phyloP scores from a whole-genome alignment of 2,329 filamentous ascomycete species.

The Aspergillus novofumigatus region DNA sequence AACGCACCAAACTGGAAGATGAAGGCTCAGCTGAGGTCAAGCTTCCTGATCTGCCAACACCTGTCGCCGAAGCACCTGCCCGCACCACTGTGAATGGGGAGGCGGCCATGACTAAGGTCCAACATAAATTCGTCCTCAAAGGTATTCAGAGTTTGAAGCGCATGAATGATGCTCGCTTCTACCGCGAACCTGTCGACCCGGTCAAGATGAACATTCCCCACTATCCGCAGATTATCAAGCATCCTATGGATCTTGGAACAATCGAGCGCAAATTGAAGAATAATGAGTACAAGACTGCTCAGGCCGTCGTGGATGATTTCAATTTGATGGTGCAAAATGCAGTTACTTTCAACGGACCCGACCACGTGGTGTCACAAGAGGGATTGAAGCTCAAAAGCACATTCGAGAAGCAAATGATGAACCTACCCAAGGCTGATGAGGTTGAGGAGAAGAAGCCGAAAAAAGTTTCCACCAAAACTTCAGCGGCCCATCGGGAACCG shows the following conservation, averaged over 20 bases:
- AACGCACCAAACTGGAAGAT: slow-evolving; percentile 72
- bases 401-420: slow-evolving; percentile 58
- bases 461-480: slow-evolving; percentile 40
- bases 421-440: slow-evolving; percentile 53
- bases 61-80: slow-evolving; percentile 24
- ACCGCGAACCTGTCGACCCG: slow-evolving; percentile 71
- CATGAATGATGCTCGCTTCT: slow-evolving; percentile 72
- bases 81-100: slow-evolving; percentile 13
- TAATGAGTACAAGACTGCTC: slow-evolving; percentile 64
- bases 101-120: slow-evolving; percentile 37
- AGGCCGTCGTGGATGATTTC: slow-evolving; percentile 70
- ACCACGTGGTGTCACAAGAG: slow-evolving; percentile 68
- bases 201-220: slow-evolving; percentile 72
- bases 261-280: slow-evolving; percentile 78
- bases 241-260: slow-evolving; percentile 78
- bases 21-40: slow-evolving; percentile 45
- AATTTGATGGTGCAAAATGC: slow-evolving; percentile 76
- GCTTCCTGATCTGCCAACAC: slow-evolving; percentile 40
- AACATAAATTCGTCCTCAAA: slow-evolving; percentile 41
- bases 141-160: slow-evolving; percentile 63
- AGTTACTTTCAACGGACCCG: slow-evolving; percentile 72
- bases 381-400: slow-evolving; percentile 59
- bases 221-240: slow-evolving; percentile 66
- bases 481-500: slow-evolving; percentile 47
- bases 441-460: slow-evolving; percentile 61